These are phyloP conservation scores for Fusarium brevicatenulatum DNA, from an alignment of 2,329 filamentous ascomycete species.

Conservation along the genomic window DNA sequence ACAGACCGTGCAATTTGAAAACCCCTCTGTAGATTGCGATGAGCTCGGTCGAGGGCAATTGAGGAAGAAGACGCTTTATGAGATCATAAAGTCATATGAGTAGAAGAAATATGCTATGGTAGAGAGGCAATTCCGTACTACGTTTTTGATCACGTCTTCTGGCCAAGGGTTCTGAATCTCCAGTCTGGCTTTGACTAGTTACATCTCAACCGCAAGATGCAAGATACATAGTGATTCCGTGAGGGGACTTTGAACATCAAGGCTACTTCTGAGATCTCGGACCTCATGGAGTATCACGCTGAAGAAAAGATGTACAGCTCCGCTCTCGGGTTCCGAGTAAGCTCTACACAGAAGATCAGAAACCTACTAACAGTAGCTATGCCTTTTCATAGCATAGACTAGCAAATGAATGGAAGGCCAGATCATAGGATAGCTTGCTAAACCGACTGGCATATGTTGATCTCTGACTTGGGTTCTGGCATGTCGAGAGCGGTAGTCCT, in stretches of 20 bases:
- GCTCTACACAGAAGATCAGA: not conserved
- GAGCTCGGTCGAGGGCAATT: not conserved
- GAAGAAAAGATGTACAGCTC: not conserved
- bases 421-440: not conserved
- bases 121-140: not conserved
- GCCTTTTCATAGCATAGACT: not conserved
- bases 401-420: fast-evolving
- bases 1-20: no score
- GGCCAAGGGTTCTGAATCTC: no score
- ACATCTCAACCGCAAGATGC: not conserved
- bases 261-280: not conserved
- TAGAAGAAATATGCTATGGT: fast-evolving
- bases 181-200: not conserved
- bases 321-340: not conserved
- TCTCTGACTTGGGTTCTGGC: fast-evolving
- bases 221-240: not conserved
- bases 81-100: not conserved
- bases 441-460: not conserved
- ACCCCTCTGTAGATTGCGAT: not conserved
- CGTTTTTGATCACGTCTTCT: not conserved
- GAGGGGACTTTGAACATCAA: not conserved
- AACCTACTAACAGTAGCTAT: not conserved
- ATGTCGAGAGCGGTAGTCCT: not conserved
- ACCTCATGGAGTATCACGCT: not conserved
- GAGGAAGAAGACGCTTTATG: not conserved